Conservation (phyloP, 2,329 filamentous ascomycete genomes). For the Alternaria tenuissima region DNA sequence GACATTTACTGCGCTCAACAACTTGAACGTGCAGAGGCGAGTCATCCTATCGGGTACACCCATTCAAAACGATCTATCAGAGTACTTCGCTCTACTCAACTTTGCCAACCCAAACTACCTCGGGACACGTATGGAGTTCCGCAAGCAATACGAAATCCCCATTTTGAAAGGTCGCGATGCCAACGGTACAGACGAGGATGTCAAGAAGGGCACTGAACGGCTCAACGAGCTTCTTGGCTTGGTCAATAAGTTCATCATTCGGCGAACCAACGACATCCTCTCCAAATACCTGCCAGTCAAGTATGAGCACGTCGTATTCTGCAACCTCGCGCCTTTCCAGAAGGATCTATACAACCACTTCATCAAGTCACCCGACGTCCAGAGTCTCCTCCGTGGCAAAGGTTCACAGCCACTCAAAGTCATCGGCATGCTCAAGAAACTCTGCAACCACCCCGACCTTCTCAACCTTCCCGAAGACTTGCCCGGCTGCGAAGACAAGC, state of each 20-base stretch:
- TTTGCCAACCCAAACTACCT: conserved; percentile 95
- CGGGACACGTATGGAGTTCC: conserved; percentile 87
- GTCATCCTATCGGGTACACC: conserved; percentile 97
- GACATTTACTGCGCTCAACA: conserved; percentile 91
- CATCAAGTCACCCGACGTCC: conserved; percentile 93
- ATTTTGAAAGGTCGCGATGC: conserved; percentile 93
- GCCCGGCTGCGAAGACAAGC: conserved; percentile 82
- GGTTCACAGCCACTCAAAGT: conserved; percentile 96
- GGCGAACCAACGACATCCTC: conserved; percentile 95
- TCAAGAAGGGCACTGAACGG: conserved; percentile 82
- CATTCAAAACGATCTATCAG: conserved; percentile 97
- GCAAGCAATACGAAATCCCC: conserved; percentile 91
- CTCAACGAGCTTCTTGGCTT: conserved; percentile 80
- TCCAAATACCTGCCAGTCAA: conserved; percentile 98
- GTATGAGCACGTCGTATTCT: conserved; percentile 99
- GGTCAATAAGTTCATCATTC: conserved; percentile 98
- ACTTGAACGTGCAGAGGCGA: conserved; percentile 85
- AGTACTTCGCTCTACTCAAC: conserved; percentile 95
- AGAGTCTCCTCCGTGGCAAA: conserved; percentile 88
- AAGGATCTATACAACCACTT: conserved; percentile 96
- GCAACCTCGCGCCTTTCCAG: conserved; percentile 92
- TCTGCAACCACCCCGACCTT: conserved; percentile 97
- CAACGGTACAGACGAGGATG: conserved; percentile 82
- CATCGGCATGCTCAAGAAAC: conserved; percentile 95
- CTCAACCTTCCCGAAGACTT: conserved; percentile 84